Conservation (phyloP, 176 grass and related monocot species). For the Luzula sylvatica region DNA sequence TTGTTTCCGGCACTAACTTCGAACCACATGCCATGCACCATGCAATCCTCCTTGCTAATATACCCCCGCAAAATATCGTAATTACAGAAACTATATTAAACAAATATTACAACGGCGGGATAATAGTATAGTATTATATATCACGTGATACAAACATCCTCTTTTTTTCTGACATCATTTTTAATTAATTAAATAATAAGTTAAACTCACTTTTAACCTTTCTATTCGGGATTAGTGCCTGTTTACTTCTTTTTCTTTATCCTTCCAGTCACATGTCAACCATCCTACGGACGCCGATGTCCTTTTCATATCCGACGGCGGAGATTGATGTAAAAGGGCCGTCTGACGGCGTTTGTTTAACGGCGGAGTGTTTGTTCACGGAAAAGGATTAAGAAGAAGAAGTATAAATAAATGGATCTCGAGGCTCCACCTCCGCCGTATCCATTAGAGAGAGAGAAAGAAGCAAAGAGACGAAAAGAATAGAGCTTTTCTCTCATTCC, state of each 20-base stretch:
- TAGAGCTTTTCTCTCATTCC: background rate
- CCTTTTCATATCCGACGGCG: slow-evolving; percentile 4
- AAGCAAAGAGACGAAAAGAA: background rate
- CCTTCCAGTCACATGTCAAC: slow-evolving; percentile 31
- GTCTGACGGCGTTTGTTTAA: slow-evolving; percentile 3
- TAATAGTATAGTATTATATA: no score
- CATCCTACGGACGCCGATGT: slow-evolving; percentile 31
- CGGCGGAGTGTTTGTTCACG: slow-evolving; percentile 16
- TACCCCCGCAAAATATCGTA: no score
- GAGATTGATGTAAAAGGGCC: background rate
- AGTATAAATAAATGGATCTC: slow-evolving; percentile 5
- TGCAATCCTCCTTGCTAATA: background rate
- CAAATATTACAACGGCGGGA: background rate
- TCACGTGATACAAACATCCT: slow-evolving; percentile 26
- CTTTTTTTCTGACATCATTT: background rate
- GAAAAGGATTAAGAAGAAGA: background rate
- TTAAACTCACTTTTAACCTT: slow-evolving; percentile 12
- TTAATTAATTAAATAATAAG: background rate
- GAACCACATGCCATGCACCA: background rate
- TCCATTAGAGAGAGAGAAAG: slow-evolving; percentile 9
- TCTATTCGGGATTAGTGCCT: slow-evolving; percentile 16
- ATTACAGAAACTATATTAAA: background rate
- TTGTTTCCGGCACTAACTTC: slow-evolving; percentile 6
- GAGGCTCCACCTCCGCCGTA: background rate
- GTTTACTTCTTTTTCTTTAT: background rate